phyloP scores from a whole-genome alignment of 805 yeast genomes.

The Nakazawaea wyomingensis region DNA sequence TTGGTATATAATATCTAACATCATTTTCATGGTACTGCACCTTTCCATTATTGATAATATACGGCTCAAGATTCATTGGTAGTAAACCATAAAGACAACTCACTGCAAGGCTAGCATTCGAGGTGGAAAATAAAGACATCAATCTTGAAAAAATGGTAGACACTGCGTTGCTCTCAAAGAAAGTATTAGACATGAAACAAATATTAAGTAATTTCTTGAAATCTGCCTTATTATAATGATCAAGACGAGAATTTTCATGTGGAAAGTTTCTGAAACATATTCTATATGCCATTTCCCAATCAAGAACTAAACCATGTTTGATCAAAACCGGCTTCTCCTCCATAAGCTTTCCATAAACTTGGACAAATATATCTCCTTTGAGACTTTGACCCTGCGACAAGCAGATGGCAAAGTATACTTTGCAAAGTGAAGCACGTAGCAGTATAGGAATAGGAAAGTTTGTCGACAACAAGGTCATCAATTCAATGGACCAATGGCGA shows the following conservation, averaged over 20 bases:
- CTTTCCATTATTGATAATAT: slow-evolving; percentile 16
- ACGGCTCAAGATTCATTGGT: slow-evolving; percentile 38
- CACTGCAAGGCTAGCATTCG: slow-evolving; percentile 47
- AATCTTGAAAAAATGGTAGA: slow-evolving; percentile 47
- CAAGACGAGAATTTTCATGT: slow-evolving; percentile 44
- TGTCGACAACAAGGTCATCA: slow-evolving; percentile 71
- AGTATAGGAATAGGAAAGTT: slow-evolving; percentile 74
- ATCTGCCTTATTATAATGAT: slow-evolving; percentile 43
- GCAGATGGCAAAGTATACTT: slow-evolving; percentile 66
- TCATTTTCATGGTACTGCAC: slow-evolving; percentile 21
- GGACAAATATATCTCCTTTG: slow-evolving; percentile 54
- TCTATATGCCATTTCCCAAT: slow-evolving; percentile 43
- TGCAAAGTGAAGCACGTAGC: slow-evolving; percentile 54
- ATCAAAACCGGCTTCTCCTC: slow-evolving; percentile 38
- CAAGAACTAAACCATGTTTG: slow-evolving; percentile 38
- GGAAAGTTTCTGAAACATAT: slow-evolving; percentile 34
- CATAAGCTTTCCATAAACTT: slow-evolving; percentile 55
- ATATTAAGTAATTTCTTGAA: slow-evolving; percentile 44
- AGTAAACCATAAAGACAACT: slow-evolving; percentile 48
- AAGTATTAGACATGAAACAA: slow-evolving; percentile 48
- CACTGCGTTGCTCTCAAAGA: slow-evolving; percentile 44
- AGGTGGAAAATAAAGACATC: slow-evolving; percentile 46
- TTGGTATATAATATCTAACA: slow-evolving; percentile 48
- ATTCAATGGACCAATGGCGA: slow-evolving; percentile 83
- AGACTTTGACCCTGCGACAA: slow-evolving; percentile 68